Base-by-base conservation (phyloP, 495 filamentous ascomycete species). In the Platismatia glauca region DNA sequence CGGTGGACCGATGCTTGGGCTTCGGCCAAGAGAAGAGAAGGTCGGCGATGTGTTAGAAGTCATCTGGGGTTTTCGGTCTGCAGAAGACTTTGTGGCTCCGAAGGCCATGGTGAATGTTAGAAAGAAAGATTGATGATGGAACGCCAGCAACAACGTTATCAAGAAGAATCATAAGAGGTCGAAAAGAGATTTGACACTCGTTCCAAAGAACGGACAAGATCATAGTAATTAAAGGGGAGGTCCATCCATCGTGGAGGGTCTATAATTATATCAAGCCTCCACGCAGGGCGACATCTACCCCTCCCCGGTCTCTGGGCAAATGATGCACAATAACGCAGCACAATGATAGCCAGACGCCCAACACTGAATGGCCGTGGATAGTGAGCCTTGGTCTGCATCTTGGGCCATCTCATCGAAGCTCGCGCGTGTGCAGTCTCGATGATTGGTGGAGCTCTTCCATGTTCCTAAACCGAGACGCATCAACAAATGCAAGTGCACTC, bases 1-100 rank as follows among this genome's bases (percentile, higher is more conserved):
- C 18, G 68, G 68, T 8, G 65, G 68, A 24, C 61, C 63, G 44
- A 66, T 64, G 48, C 63, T 66, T 15, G 66, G 63, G 22, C 57
- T 61, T 31, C 63, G 66, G 35, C 61, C 50, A 18, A 60, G 61
- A 46, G 29, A 22, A 53, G 66, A 64, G 44, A 66, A 68, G 12
- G 64, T 61, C 16, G 67, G 61, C 31, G 61, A 63, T n/a, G 33
- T 33, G n/a, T n/a, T 58, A 33, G 61, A 50, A 22, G 53, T 58
- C 61, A 63, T 63, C 20, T 58, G 39, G 43, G 55, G 61, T 33
- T 63, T 44, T 52, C 33, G 53, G 16, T 52, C 20, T 38, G 35
- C 31, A 46, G 53, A 41, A 48, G 61, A 5, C 18, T 48, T n/a
- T 9, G 43, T 31, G 34, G 29, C 50, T 31, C 61, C 53, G 43